Base-by-base conservation (phyloP, 176 grass and related monocot species). In the Rhynchospora pubera region DNA sequence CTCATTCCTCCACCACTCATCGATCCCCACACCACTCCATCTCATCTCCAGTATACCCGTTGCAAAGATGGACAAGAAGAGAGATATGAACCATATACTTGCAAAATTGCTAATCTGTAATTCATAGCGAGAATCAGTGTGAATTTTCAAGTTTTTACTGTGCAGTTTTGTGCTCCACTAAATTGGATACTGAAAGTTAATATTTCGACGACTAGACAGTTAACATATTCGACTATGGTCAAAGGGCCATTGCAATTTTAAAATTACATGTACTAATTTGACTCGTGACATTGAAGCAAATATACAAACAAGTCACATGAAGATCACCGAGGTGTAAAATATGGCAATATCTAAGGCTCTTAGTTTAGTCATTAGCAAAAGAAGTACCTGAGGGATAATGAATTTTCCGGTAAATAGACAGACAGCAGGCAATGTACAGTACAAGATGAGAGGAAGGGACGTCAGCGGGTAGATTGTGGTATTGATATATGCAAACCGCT, bases 351-450 rank as follows among this genome's bases (percentile, higher is more conserved):
- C 16, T 24, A 63, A 63, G 22, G 22, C 7, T 21, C 7, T 23
- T 63, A 80, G 47, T 62, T 80, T 19, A 63, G 23, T 52, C 19
- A 79, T 58, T 75, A 45, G 5, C 6, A 58, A 62, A 21, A n/a
- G n/a, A n/a, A 9, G 72, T 88, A 96, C 93, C 93, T 92, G 82
- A 81, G 93, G 93, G 48, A 96, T 96, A 81, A 96, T 92, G 58
- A 96, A 96, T 85, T 96, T 96, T 9, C 93, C 93, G 30, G 93
- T 96, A 57, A 96, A 88, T 62, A 96, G 93, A 89, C 93, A 96
- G 71, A 96, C 82, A 2, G 90, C 93, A 3, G 93, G 93, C 73
- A 96, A 83, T 81, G 85, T 90, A 83, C 93, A 96, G 82, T 96
- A 96, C 44, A 96, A 30, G 56, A 96, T 85, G 74, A 96, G 93